phyloP scores from a whole-genome alignment of 179 eudicot genomes.

The Sideroxylon spinosum region DNA sequence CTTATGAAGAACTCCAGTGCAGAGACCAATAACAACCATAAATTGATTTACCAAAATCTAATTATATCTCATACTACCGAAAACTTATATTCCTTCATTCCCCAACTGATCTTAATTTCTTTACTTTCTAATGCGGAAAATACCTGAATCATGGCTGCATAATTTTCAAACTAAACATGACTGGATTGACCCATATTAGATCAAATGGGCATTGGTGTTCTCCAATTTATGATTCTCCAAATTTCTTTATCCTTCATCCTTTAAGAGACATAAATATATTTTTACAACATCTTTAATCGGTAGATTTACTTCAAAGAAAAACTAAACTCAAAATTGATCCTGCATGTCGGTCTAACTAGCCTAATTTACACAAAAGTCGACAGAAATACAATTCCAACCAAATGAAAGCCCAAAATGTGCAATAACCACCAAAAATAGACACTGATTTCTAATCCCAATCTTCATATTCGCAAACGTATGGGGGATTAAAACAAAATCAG shows the following conservation, averaged over 20 bases:
- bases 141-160: not conserved
- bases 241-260: not conserved
- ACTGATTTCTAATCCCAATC: not conserved
- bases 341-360: not conserved
- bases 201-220: not conserved
- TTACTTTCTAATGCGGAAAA: not conserved
- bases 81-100: not conserved
- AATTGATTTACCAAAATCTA: not conserved
- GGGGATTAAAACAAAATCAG: not conserved
- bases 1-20: not conserved
- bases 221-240: not conserved
- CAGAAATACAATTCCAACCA: not conserved
- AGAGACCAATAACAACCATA: not conserved
- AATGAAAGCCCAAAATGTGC: conserved; percentile 4
- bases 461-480: not conserved
- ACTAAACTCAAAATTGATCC: not conserved
- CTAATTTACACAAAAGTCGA: not conserved
- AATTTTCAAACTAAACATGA: not conserved
- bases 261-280: not conserved
- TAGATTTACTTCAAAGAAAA: not conserved
- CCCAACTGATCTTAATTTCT: not conserved
- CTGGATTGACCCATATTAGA: not conserved
- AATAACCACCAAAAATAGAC: not conserved
- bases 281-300: not conserved
- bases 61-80: not conserved